Conservation (phyloP, 805 yeast genomes). For the Myxozyma geophila region DNA sequence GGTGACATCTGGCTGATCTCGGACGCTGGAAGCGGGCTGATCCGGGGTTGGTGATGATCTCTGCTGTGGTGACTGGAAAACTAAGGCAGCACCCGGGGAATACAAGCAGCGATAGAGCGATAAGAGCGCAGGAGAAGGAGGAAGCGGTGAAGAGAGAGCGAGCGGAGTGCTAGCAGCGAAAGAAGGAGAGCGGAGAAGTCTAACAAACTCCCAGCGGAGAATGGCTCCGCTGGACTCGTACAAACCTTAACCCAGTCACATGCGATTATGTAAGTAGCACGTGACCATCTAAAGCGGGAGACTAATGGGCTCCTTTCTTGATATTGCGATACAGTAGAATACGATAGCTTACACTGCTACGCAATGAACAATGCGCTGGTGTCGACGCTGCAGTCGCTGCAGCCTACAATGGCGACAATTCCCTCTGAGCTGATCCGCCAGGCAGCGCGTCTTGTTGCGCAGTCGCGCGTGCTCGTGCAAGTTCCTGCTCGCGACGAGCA, state of each 20-base stretch:
- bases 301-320: too few species aligned
- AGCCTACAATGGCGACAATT: constrained; percentile 24
- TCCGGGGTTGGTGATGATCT: not conserved
- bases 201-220: not conserved
- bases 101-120: not conserved
- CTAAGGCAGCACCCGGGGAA: not conserved
- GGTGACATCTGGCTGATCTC: not conserved
- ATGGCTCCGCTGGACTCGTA: too few species aligned
- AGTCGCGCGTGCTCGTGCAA: constrained; percentile 18
- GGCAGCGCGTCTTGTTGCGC: constrained; percentile 19
- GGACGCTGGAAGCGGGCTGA: not conserved
- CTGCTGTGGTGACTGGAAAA: not conserved
- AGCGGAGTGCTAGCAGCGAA: not conserved
- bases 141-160: not conserved
- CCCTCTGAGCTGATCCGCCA: constrained; percentile 26
- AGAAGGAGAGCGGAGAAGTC: not conserved
- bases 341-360: not conserved
- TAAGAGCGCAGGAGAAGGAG: not conserved
- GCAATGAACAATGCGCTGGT: constrained; percentile 24
- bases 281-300: too few species aligned
- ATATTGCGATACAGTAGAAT: too few species aligned
- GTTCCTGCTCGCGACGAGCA: constrained; percentile 25
- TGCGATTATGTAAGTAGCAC: too few species aligned
- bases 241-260: too few species aligned
- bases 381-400: constrained; percentile 24